Evolutionary conservation across 2,329 filamentous ascomycete species (phyloP).

Genomic region (Epichloe festucae): DNA sequence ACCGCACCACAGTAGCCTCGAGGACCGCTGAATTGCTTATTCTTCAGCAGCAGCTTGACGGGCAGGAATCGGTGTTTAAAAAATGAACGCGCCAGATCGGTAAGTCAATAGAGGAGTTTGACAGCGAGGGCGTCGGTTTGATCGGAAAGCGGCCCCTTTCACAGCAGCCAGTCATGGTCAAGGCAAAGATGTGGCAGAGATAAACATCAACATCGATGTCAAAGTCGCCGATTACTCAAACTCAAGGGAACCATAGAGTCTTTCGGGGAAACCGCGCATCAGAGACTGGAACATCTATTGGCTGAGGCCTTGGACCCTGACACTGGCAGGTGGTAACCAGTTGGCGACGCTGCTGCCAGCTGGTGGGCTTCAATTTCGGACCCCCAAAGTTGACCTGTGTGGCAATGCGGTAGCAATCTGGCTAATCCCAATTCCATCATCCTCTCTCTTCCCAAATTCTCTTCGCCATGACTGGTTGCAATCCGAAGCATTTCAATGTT

Average conservation of each 20-base stretch:
- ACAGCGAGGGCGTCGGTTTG: background rate
- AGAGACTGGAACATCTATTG: background rate
- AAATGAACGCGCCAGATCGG: slow-evolving; percentile 46
- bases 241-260: background rate
- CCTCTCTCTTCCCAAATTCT: background rate
- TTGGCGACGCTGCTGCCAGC: background rate
- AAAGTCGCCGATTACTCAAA: background rate
- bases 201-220: background rate
- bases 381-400: background rate
- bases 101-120: slow-evolving; percentile 19
- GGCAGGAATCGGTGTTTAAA: slow-evolving; percentile 3
- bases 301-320: background rate
- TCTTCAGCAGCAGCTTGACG: background rate
- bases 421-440: background rate
- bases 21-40: background rate
- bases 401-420: background rate
- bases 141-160: background rate
- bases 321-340: background rate
- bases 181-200: background rate
- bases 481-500: slow-evolving; percentile 27
- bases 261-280: background rate
- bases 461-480: slow-evolving; percentile 21
- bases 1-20: background rate
- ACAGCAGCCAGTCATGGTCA: background rate
- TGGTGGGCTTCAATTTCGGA: background rate